These are phyloP conservation scores for Clonostachys sp. DNA, from an alignment of 2,329 filamentous ascomycete species.

Conservation along the genomic window DNA sequence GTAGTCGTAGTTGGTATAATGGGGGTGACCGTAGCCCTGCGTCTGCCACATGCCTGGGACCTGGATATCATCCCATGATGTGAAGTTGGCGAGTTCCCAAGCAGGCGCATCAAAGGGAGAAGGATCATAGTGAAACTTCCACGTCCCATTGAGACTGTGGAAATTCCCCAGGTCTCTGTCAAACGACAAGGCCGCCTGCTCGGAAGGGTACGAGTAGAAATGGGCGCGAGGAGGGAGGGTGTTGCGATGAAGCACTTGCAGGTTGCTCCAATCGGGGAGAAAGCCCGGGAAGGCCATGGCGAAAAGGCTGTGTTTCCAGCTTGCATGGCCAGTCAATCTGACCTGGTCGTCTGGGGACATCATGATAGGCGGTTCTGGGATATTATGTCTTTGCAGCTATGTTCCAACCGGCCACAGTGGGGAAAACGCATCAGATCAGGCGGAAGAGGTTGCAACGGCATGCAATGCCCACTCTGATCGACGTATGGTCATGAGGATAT, in stretches of 20 bases:
- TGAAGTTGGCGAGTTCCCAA: constrained; percentile 6
- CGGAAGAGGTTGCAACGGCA: no score
- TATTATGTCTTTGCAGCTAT: no score
- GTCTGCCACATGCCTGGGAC: constrained; percentile 69
- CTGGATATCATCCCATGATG: constrained; percentile 34
- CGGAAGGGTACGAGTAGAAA: constrained; percentile 1
- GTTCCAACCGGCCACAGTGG: no score
- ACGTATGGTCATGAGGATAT: no score
- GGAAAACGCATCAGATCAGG: no score
- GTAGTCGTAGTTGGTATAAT: constrained; percentile 65
- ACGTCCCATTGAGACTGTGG: constrained; percentile 37
- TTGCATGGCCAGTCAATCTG: no score
- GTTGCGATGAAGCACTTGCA: constrained; percentile 9
- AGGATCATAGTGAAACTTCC: constrained; percentile 26
- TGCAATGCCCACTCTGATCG: no score
- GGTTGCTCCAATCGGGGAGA: constrained; percentile 20
- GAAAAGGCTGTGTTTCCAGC: neutral
- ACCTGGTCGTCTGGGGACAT: no score
- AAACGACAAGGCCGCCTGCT: constrained; percentile 21
- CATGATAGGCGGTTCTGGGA: no score
- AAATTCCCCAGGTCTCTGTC: constrained; percentile 24
- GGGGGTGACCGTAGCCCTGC: constrained; percentile 61
- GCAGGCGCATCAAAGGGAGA: constrained; percentile 18
- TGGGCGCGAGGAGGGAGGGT: constrained; percentile 5
- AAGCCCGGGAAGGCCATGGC: neutral